Evolutionary conservation across 73 alveolate genomes (phyloP), one percentile per base, ranked within the genome.

Genomic region (Symbiodinium natans): DNA sequence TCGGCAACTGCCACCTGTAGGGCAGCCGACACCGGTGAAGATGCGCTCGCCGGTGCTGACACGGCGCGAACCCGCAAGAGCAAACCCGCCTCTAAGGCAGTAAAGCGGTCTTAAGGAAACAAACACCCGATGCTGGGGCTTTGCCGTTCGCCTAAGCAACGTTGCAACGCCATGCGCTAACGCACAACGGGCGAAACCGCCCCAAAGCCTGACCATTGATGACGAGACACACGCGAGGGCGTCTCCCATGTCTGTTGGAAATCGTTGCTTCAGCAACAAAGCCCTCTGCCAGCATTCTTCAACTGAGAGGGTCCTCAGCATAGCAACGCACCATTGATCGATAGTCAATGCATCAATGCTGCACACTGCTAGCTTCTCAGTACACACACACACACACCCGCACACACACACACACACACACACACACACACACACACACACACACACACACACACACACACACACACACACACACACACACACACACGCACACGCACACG

Each of bases 401-500:
- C 82, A 10, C 82, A 29, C 33, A 54, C 74, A 54, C 74, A 21
- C 74, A 54, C 74, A 54, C 74, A 21, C 74, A 54, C 74, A 54
- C 74, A 21, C 74, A 54, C 74, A 54, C 74, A 21, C 74, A 54
- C 74, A 54, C 74, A 21, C 74, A 54, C 74, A 54, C 74, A 21
- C 74, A 54, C 74, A 54, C 74, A 21, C 74, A 54, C 74, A 54
- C 74, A 21, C 74, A 54, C 74, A 54, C 74, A 21, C 74, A 54
- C 74, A 54, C 74, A 21, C 74, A 54, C 74, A 54, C 74, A 21
- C 74, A 54, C 74, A 54, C 74, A 21, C 74, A 54, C 74, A 54
- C 74, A 21, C 74, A 54, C 74, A 54, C 74, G 74, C 74, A 54
- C 74, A 54, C 74, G 74, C 74, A 54, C 74, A 54, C 74, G 74